Percentiles rank a stretch among this genome's conserved stretches.
Conservation (phyloP, 768 basidiomycete genomes). For the Trametes punicea region DNA sequence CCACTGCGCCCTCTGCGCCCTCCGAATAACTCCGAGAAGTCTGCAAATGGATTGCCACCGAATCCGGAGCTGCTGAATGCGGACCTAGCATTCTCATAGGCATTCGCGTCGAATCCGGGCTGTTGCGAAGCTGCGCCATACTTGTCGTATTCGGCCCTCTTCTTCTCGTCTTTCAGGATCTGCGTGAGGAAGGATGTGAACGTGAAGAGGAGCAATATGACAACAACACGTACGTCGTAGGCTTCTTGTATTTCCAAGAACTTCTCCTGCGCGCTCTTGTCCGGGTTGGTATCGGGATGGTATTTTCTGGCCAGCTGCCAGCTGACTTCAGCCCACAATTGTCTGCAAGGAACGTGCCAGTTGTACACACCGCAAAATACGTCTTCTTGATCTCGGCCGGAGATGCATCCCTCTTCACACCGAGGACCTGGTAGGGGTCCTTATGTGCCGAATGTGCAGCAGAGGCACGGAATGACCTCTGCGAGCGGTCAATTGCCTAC, state of each 20-base stretch:
- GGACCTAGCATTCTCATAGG: slow-evolving; percentile 52
- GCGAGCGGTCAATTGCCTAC: background rate
- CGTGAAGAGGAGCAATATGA: no score
- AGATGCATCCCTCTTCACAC: slow-evolving; percentile 79
- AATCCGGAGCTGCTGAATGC: slow-evolving; percentile 49
- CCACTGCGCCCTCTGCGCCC: slow-evolving; percentile 36
- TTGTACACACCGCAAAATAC: slow-evolving; percentile 91
- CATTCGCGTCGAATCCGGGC: slow-evolving; percentile 90
- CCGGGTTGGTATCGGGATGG: slow-evolving; percentile 96
- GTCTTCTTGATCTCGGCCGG: slow-evolving; percentile 93
- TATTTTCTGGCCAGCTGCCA: slow-evolving; percentile 94
- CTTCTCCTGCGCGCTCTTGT: slow-evolving; percentile 84
- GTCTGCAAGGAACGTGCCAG: no score
- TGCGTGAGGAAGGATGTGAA: slow-evolving; percentile 32
- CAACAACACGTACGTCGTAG: slow-evolving; percentile 72
- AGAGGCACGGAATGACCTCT: slow-evolving; percentile 81
- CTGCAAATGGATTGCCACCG: slow-evolving; percentile 70
- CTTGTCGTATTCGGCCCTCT: slow-evolving; percentile 85
- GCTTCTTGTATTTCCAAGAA: slow-evolving; percentile 97
- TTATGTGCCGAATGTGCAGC: slow-evolving; percentile 51
- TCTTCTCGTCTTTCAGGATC: slow-evolving; percentile 94
- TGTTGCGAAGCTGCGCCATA: slow-evolving; percentile 92
- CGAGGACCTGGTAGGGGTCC: slow-evolving; percentile 90
- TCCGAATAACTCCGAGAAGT: slow-evolving; percentile 61
- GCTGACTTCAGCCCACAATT: no score